phyloP scores from a whole-genome alignment of 2,329 filamentous ascomycete species.

The Teratosphaeria zuluensis region DNA sequence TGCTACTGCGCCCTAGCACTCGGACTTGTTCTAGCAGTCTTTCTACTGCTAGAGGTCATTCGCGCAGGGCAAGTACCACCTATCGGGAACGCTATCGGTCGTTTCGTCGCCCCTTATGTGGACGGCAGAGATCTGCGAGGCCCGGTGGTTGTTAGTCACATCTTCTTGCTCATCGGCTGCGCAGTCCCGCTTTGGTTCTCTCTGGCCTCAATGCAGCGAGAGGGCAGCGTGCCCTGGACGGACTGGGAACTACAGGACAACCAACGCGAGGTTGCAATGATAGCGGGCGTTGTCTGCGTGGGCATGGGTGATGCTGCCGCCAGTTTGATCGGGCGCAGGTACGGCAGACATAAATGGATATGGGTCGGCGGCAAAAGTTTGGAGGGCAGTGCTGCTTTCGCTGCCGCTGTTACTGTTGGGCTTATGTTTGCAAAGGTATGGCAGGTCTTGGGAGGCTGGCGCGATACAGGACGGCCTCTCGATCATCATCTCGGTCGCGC shows the following conservation, averaged over 20 bases:
- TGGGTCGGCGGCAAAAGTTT: conserved; percentile 96
- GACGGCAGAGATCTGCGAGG: conserved; percentile 88
- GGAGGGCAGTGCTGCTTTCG: conserved; percentile 77
- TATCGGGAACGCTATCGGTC: conserved; percentile 72
- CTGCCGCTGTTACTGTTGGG: conserved; percentile 65
- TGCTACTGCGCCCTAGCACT: conserved; percentile 72
- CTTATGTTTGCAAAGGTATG: conserved; percentile 61
- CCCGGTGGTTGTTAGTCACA: conserved; percentile 89
- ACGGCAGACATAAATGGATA: conserved; percentile 80
- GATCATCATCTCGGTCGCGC: conserved; percentile 3
- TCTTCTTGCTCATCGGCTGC: conserved; percentile 90
- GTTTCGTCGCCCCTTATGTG: conserved; percentile 85
- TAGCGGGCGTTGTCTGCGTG: conserved; percentile 86
- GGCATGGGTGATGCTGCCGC: conserved; percentile 92
- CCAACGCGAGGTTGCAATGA: conserved; percentile 70
- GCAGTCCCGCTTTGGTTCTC: conserved; percentile 90
- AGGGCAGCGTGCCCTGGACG: conserved; percentile 44
- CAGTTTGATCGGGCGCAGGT: conserved; percentile 77
- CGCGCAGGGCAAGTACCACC: conserved; percentile 87
- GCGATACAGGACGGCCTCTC: conserved; percentile 17
- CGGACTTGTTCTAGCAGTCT: conserved; percentile 68
- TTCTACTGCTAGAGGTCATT: conserved; percentile 79
- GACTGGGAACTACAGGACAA: conserved; percentile 62
- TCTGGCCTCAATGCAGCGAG: conserved; percentile 58
- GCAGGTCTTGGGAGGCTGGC: conserved; percentile 68